A percentile compares a stretch with the other conserved stretches of the same genome.
Conservation (phyloP, 768 basidiomycete species). For the Sarcodon aspratus region DNA sequence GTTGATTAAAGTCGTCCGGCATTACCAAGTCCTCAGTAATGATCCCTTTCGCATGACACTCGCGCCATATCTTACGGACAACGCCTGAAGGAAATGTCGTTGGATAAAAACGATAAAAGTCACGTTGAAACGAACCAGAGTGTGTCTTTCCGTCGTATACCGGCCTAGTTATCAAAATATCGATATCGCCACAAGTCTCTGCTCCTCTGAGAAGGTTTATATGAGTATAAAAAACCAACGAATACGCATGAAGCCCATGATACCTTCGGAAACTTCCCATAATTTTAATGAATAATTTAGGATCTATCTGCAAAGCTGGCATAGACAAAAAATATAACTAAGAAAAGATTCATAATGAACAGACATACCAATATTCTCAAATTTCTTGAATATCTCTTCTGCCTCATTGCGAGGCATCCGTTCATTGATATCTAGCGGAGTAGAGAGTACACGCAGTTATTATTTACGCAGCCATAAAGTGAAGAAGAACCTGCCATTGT, state of each 20-base stretch:
- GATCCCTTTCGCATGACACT: slow-evolving; percentile 29
- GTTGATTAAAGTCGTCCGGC: slow-evolving; percentile 53
- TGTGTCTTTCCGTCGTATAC: slow-evolving; percentile 67
- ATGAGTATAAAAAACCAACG: background rate
- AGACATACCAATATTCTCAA: slow-evolving; percentile 55
- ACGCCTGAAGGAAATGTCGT: background rate
- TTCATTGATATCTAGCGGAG: slow-evolving; percentile 55
- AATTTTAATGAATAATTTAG: slow-evolving; percentile 63
- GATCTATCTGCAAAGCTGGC: slow-evolving; percentile 60
- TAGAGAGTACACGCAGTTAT: background rate
- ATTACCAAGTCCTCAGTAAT: slow-evolving; percentile 73
- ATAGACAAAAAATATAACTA: background rate
- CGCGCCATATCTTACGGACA: background rate
- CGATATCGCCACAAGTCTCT: slow-evolving; percentile 81
- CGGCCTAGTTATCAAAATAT: slow-evolving; percentile 75
- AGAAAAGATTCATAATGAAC: background rate
- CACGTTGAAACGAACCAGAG: slow-evolving; percentile 29
- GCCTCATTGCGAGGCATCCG: slow-evolving; percentile 85
- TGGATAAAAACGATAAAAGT: background rate
- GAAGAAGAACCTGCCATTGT: slow-evolving; percentile 38
- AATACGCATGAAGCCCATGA: background rate
- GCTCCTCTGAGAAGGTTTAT: slow-evolving; percentile 47
- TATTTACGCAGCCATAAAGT: background rate
- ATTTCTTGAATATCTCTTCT: slow-evolving; percentile 54
- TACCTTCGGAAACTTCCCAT: slow-evolving; percentile 88